Evolutionary conservation across 73 alveolate species (phyloP), one percentile per base, ranked within the genome.

Genomic region (Paramecium caudatum): DNA sequence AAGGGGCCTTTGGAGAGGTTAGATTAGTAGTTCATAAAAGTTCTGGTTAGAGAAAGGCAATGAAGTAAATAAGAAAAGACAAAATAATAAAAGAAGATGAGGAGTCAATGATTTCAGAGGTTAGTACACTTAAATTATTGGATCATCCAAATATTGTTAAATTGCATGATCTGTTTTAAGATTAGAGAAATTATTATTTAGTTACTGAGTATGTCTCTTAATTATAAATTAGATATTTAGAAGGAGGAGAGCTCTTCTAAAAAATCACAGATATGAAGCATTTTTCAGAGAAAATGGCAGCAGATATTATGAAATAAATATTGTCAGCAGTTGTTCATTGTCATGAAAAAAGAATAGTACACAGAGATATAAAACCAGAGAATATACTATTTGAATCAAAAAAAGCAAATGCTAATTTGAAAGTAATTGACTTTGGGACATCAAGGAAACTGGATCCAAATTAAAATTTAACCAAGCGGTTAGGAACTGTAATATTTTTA

Each of bases 361-460:
- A 96, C 55, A 65, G 96, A 55, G 96, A 94, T 69, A 33, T 94
- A 5, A 92, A 92, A 74, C 96, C 97, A 49, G 97, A 94, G 55
- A 94, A 94, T 41, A 90, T 94, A 32, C 93, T 94, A 46, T 69
- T 94, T 6, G 96, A 92, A 65, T 21, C 88, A 13, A 94, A 92
- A 37, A 94, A 94, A 63, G 95, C 91, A 19, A 63, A 36, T 21
- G 30, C 91, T 9, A 82, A 82, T 48, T 2, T 82, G 0, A 97
- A 97, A 91, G 83, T 96, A 82, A 97, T 97, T 19, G 99, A 96
- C 86, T 97, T 97, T 87, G 99, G 99, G 6, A 86, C 97, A 13
- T 95, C 99, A 0, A 2, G 39, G 4, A 74, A 74, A 21, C 5
- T 74, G 43, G 69, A 41, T 19, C 25, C 7, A 3, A 37, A 74